Conservation (phyloP, 2,329 filamentous ascomycete genomes). For the Curvularia verruculosa region DNA sequence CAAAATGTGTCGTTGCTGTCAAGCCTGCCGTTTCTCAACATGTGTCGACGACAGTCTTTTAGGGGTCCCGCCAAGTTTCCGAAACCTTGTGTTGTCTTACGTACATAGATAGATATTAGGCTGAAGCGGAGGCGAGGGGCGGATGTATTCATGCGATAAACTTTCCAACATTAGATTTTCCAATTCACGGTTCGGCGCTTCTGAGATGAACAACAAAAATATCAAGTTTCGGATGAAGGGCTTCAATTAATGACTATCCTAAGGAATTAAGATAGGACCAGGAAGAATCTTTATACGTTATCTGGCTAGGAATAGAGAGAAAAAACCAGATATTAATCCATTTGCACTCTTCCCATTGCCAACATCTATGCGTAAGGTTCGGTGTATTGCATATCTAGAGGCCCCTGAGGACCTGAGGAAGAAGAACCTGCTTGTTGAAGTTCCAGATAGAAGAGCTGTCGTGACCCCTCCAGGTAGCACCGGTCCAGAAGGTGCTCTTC, state of each 20-base stretch:
- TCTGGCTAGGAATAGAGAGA: not conserved
- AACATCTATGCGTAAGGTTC: no score
- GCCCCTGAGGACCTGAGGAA: constrained; percentile 1
- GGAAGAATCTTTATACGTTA: not conserved
- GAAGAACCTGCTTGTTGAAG: constrained; percentile 41
- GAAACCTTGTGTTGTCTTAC: not conserved
- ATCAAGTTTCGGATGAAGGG: not conserved
- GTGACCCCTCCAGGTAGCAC: constrained; percentile 24
- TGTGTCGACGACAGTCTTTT: not conserved
- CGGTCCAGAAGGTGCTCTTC: constrained; percentile 31
- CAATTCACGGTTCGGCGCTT: not conserved
- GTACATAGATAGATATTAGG: not conserved
- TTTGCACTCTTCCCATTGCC: no score
- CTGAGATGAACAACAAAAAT: not conserved
- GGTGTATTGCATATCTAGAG: not conserved
- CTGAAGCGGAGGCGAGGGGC: not conserved
- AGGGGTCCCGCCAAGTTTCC: no score
- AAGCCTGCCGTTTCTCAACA: not conserved
- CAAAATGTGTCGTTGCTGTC: not conserved
- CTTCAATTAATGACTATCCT: not conserved
- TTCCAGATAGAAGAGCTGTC: constrained; percentile 29
- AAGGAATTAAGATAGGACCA: not conserved
- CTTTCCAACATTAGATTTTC: not conserved
- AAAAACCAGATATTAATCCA: no score
- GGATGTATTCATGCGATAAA: no score